Base-by-base conservation (phyloP, 768 basidiomycete species). In the Rhodotorula kratochvilovae region DNA sequence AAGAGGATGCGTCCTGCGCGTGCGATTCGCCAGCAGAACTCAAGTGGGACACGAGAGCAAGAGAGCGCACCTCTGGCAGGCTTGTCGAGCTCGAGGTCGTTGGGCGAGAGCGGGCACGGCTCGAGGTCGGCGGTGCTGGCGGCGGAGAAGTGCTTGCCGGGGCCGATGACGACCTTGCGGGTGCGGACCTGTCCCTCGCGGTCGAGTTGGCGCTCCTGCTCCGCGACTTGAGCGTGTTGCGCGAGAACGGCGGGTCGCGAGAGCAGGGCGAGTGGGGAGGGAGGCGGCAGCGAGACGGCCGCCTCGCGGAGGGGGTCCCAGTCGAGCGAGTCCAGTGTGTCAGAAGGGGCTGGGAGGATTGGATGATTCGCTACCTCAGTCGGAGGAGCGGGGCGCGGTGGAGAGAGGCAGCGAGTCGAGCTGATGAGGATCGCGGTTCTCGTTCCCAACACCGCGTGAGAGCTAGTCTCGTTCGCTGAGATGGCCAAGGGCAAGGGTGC, bases 1-100 rank as follows among this genome's bases (percentile, higher is more conserved):
- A 50, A 7, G 19, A 74, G 70, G 31, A 67, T 35, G 29, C 43
- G 31, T 19, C 65, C 63, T 71, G 55, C 16, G 54, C 12, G 23
- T 17, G 25, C 48, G 19, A 33, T 2, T 1, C 1, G 46, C 53
- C 33, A 55, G 62, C 2, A 23, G 5, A 10, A 2, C 15, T 15
- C n/a, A n/a, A 4, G 48, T 27, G 48, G 0, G n/a, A 8, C 3
- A 15, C 31, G 31, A 36, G 36, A 31, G 33, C 39, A 5, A 2
- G 12, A 6, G 6, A 7, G 21, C 50, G 21, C 10, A 48, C 61
- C 56, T 19, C 3, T 29, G 23, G 39, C 31, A 15, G 35, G 46
- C 12, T 25, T 19, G 48, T 56, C 42, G 29, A 50, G 27, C 21
- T 43, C 29, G 25, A 39, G 29, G 17, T 60, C 16, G 0, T n/a